These are phyloP conservation scores for Cytospora leucostoma DNA, from an alignment of 2,329 filamentous ascomycete genomes.

Conservation along the genomic window DNA sequence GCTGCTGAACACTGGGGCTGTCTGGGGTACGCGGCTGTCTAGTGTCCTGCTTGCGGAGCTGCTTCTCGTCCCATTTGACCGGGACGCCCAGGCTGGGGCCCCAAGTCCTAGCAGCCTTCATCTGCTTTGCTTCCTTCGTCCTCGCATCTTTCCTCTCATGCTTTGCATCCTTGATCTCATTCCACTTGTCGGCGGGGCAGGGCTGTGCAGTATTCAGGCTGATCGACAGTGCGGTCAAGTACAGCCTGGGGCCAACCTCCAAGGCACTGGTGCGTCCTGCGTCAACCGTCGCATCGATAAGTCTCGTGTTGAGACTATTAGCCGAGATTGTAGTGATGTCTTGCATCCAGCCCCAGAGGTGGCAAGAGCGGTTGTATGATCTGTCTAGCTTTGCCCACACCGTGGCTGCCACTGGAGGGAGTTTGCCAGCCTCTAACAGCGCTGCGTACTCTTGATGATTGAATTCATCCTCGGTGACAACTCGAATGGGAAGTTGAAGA, in stretches of 20 bases:
- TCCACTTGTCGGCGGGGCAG: slow-evolving; percentile 26
- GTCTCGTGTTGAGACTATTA: slow-evolving; percentile 67
- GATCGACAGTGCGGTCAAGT: slow-evolving; percentile 23
- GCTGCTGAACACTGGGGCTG: slow-evolving; percentile 1
- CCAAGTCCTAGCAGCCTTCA: slow-evolving; percentile 25
- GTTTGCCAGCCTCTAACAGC: slow-evolving; percentile 42
- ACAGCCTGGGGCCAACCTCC: slow-evolving; percentile 23
- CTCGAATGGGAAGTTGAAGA: slow-evolving; percentile 57
- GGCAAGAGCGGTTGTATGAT: slow-evolving; percentile 64
- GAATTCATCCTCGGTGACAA: slow-evolving; percentile 50
- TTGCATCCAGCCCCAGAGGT: slow-evolving; percentile 69
- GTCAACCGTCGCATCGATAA: slow-evolving; percentile 51
- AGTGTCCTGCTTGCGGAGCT: slow-evolving; percentile 18
- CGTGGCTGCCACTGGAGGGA: slow-evolving; percentile 52
- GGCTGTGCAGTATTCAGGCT: slow-evolving; percentile 26
- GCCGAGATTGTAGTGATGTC: slow-evolving; percentile 68
- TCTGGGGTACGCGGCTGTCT: slow-evolving; percentile 5
- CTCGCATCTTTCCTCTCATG: slow-evolving; percentile 25
- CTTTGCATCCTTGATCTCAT: slow-evolving; percentile 27
- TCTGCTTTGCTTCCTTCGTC: slow-evolving; percentile 25
- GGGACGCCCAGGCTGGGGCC: slow-evolving; percentile 24
- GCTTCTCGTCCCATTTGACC: slow-evolving; percentile 24
- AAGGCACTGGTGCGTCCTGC: slow-evolving; percentile 20
- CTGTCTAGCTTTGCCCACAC: slow-evolving; percentile 36
- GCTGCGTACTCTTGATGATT: slow-evolving; percentile 39